Evolutionary conservation across 2,329 filamentous ascomycete genomes (phyloP), one percentile per base, ranked within the genome.

Genomic region (Aureobasidium leucospermi): DNA sequence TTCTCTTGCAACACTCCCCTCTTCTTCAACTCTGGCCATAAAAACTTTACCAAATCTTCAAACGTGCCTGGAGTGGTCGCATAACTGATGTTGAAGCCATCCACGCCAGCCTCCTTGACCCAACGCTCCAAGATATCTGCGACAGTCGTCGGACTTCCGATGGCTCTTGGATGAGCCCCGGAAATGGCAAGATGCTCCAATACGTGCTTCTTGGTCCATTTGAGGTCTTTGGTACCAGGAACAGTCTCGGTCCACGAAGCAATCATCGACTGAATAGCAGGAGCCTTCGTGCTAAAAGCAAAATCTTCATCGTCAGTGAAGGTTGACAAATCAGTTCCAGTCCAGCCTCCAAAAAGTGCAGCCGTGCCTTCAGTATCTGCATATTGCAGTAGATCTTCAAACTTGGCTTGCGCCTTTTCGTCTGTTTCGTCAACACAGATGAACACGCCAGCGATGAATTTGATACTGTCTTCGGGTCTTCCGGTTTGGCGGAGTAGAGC

Each of bases 341-440:
- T 89, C 86, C 87, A 90, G 1, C 87, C 87, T 16, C 86, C 85
- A 65, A 90, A 90, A n/a, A 90, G 71, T 1, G 86, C 84, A 59
- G 89, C 68, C 0, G 86, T 87, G 1, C 87, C 87, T 64, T 86
- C 87, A 42, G 81, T 76, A 2, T 80, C 81, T 0, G 84, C 86
- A 66, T 88, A 83, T 59, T 79, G 78, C 11, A 79, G 75, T 61
- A 83, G 84, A 5, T 88, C 82, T 0, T 76, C 73, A 55, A 85
- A 82, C 71, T 89, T 89, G 6, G 78, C 80, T 61, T 78, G 72
- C 0, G 87, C 87, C 67, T 88, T 85, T 59, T 85, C 83, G 63
- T 87, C 81, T 0, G 86, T 89, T 34, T 70, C 74, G 0, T 84
- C 87, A 0, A 89, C 72, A 10, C 89, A 81, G 0, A 85, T 82